These are phyloP conservation scores for Pleurotus tuoliensis DNA, from an alignment of 768 basidiomycete genomes.

Conservation along the genomic window DNA sequence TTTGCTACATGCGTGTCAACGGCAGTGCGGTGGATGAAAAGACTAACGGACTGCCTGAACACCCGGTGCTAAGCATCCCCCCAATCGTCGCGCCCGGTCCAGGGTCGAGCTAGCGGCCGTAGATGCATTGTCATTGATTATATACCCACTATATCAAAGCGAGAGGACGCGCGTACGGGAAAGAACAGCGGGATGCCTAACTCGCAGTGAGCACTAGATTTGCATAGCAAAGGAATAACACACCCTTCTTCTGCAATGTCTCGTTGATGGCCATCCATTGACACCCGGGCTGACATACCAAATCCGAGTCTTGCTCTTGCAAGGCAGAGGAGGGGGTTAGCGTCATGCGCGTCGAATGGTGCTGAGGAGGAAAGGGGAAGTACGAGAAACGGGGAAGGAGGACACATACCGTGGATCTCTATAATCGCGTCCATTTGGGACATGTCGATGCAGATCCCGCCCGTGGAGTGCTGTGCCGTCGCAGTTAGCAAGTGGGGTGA, in stretches of 20 bases:
- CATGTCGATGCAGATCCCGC: constrained; percentile 79
- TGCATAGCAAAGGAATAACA: background rate
- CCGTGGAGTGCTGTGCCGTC: constrained; percentile 30
- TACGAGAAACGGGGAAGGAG: background rate
- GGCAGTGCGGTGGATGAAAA: constrained; percentile 4
- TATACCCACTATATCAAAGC: background rate
- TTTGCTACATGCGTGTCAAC: constrained; percentile 42
- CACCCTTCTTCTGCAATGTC: constrained; percentile 58
- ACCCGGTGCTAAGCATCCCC: constrained; percentile 85
- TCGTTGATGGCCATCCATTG: constrained; percentile 73
- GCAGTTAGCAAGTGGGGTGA: constrained; percentile 16
- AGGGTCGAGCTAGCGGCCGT: constrained; percentile 55
- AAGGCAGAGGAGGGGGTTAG: background rate
- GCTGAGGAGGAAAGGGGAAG: background rate
- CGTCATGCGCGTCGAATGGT: too few relatives aligned
- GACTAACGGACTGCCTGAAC: constrained; percentile 62
- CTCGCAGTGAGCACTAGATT: background rate
- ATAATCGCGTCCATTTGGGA: constrained; percentile 75
- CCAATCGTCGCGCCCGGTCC: constrained; percentile 80
- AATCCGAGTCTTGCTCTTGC: constrained; percentile 64
- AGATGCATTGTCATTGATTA: background rate
- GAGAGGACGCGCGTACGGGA: constrained; percentile 43
- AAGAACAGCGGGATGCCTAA: constrained; percentile 78
- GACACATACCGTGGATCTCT: constrained; percentile 56
- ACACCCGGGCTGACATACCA: constrained; percentile 71